A percentile compares a stretch with the other conserved stretches of the same genome.
These are phyloP conservation scores for Moesziomyces sp. DNA, from an alignment of 1,284 basidiomycete genomes.

Conservation along the genomic window DNA sequence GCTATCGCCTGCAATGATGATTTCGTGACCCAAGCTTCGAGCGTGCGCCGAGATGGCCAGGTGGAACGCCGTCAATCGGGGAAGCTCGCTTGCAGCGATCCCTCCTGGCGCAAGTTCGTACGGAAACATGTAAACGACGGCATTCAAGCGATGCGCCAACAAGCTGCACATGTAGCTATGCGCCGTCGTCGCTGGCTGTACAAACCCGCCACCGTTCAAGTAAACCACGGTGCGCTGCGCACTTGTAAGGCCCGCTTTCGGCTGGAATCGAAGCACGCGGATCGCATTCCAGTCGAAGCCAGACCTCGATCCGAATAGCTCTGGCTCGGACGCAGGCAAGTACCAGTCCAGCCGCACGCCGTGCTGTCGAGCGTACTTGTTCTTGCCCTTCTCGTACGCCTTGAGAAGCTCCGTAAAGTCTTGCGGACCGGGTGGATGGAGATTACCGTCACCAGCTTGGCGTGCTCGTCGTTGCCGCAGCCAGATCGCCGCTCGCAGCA, in stretches of 20 bases:
- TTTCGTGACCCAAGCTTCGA: slow-evolving; percentile 5
- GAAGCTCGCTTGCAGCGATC: slow-evolving; percentile 5
- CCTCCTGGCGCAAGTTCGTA: slow-evolving; percentile 4
- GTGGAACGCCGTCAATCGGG: slow-evolving; percentile 4
- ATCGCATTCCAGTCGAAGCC: slow-evolving; percentile 6
- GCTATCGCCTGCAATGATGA: slow-evolving; percentile 10
- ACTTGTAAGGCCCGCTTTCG: not conserved
- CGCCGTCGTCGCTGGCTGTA: slow-evolving; percentile 1
- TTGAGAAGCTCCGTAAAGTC: slow-evolving; percentile 1
- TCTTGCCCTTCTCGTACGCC: slow-evolving; percentile 2
- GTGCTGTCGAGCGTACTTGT: slow-evolving; percentile 4
- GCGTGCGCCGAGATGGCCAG: slow-evolving; percentile 1
- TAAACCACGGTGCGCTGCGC: slow-evolving; percentile 4
- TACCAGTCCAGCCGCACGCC: slow-evolving; percentile 9
- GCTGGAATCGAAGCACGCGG: slow-evolving; percentile 7
- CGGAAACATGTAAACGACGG: slow-evolving; percentile 9
- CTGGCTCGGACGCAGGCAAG: not conserved
- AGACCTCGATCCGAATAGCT: not conserved
- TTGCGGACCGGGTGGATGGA: slow-evolving; percentile 1
- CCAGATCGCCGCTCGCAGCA: not conserved
- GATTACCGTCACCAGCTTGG: not conserved
- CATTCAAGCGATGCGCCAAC: slow-evolving; percentile 7
- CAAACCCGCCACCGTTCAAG: slow-evolving; percentile 6
- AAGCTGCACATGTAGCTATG: slow-evolving; percentile 7
- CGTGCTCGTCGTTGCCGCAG: not conserved